Conservation (phyloP, 2,329 filamentous ascomycete genomes). For the Epichloe brachyelytri region DNA sequence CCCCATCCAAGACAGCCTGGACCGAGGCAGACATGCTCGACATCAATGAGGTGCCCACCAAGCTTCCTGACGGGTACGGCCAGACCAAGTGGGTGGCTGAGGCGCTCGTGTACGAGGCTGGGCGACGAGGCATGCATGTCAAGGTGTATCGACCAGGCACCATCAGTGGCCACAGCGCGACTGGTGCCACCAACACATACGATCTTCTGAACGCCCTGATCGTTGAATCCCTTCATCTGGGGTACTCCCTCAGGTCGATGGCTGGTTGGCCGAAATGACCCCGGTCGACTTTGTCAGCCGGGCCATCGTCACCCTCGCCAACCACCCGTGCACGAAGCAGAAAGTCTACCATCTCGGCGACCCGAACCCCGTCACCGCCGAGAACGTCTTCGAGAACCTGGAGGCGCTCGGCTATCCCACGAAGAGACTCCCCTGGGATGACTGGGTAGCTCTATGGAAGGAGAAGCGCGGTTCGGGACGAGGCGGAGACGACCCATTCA, state of each 20-base stretch:
- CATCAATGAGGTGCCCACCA: conserved; percentile 54
- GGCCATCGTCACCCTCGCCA: conserved; percentile 57
- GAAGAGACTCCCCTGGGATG: conserved; percentile 50
- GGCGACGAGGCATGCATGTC: conserved; percentile 54
- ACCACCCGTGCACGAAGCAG: conserved; percentile 48
- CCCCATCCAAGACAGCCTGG: conserved; percentile 61
- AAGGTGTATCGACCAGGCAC: conserved; percentile 63
- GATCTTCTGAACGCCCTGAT: conserved; percentile 66
- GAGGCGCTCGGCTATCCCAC: conserved; percentile 58
- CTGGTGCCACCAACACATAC: conserved; percentile 65
- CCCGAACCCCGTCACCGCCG: conserved; percentile 54
- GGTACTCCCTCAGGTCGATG: conserved; percentile 57
- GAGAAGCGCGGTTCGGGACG: conserved; percentile 53
- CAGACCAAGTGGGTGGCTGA: conserved; percentile 77
- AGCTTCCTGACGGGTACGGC: conserved; percentile 60
- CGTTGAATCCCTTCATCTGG: conserved; percentile 64
- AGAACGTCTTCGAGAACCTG: conserved; percentile 51
- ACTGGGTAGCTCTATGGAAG: conserved; percentile 64
- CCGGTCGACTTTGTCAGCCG: conserved; percentile 71
- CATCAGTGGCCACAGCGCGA: conserved; percentile 63
- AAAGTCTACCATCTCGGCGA: conserved; percentile 64
- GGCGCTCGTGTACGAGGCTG: conserved; percentile 58
- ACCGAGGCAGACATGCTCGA: conserved; percentile 54
- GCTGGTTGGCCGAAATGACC: conserved; percentile 74
- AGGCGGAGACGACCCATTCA: conserved; percentile 59